These are phyloP conservation scores for Botryotinia narcissicola DNA, from an alignment of 2,329 filamentous ascomycete species.

Conservation along the genomic window DNA sequence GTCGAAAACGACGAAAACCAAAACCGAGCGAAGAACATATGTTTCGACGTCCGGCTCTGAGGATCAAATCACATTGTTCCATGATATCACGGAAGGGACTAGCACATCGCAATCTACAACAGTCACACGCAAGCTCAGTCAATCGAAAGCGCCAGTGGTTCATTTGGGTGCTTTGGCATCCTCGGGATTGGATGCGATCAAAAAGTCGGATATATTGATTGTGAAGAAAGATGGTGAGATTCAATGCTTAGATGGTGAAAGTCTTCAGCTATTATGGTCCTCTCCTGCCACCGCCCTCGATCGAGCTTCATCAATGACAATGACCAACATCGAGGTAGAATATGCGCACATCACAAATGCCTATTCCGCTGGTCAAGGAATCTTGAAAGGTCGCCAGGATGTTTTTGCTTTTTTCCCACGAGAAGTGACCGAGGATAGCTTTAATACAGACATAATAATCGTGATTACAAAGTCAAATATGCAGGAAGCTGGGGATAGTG, in stretches of 20 bases:
- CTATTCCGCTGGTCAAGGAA: slow-evolving; percentile 36
- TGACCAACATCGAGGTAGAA: slow-evolving; percentile 38
- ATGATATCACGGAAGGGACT: slow-evolving; percentile 52
- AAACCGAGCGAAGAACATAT: slow-evolving; percentile 59
- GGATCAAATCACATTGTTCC: slow-evolving; percentile 57
- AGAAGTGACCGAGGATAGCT: slow-evolving; percentile 44
- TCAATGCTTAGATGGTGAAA: slow-evolving; percentile 58
- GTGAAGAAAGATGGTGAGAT: slow-evolving; percentile 61
- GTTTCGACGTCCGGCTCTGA: slow-evolving; percentile 50
- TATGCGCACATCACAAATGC: slow-evolving; percentile 38
- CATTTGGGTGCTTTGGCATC: slow-evolving; percentile 42
- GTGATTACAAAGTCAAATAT: slow-evolving; percentile 39
- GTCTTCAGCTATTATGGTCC: slow-evolving; percentile 48
- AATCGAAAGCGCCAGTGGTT: slow-evolving; percentile 42
- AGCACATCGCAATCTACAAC: slow-evolving; percentile 54
- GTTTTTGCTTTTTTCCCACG: slow-evolving; percentile 52
- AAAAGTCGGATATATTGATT: slow-evolving; percentile 47
- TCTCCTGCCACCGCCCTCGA: slow-evolving; percentile 40
- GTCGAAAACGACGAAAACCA: slow-evolving; percentile 44
- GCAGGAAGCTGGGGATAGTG: background rate
- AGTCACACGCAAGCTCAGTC: slow-evolving; percentile 44
- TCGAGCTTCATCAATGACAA: slow-evolving; percentile 38
- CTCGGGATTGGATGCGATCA: slow-evolving; percentile 18
- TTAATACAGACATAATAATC: slow-evolving; percentile 54
- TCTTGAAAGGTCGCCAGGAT: slow-evolving; percentile 52